phyloP scores from a whole-genome alignment of 176 grass and related monocot species.

The Oryza rufipogon region DNA sequence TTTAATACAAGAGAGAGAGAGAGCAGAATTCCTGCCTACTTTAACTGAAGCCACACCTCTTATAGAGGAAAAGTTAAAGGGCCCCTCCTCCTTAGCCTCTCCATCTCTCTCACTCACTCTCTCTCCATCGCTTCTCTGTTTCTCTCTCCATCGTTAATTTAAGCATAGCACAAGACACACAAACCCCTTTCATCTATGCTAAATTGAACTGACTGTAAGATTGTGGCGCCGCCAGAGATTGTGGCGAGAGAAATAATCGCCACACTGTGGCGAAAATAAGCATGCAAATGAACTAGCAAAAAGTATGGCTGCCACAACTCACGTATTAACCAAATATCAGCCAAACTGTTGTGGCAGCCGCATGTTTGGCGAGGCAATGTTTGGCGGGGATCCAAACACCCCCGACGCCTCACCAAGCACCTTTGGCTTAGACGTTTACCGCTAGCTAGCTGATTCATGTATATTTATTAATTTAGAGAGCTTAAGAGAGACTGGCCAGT shows the following conservation, averaged over 20 bases:
- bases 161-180: slow-evolving; percentile 36
- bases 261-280: too few relatives aligned
- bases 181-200: slow-evolving; percentile 41
- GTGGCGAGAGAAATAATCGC: too few relatives aligned
- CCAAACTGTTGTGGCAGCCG: too few relatives aligned
- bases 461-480: slow-evolving; percentile 27
- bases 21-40: slow-evolving; percentile 80
- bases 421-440: slow-evolving; percentile 32
- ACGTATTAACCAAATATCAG: too few relatives aligned
- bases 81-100: slow-evolving; percentile 28
- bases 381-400: too few relatives aligned
- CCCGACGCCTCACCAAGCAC: slow-evolving; percentile 24
- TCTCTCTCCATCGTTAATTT: slow-evolving; percentile 17
- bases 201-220: slow-evolving; percentile 49
- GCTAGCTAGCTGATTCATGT: slow-evolving; percentile 6
- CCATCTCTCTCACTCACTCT: slow-evolving; percentile 21
- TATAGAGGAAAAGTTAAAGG: slow-evolving; percentile 84
- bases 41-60: slow-evolving; percentile 80
- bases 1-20: slow-evolving; percentile 57
- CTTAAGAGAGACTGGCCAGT: slow-evolving; percentile 24
- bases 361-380: too few relatives aligned
- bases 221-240: not conserved
- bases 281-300: too few relatives aligned
- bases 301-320: too few relatives aligned
- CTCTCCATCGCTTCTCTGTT: slow-evolving; percentile 13